Conservation (phyloP, 345 rosid genomes). For the Excoecaria cochinchinensis region DNA sequence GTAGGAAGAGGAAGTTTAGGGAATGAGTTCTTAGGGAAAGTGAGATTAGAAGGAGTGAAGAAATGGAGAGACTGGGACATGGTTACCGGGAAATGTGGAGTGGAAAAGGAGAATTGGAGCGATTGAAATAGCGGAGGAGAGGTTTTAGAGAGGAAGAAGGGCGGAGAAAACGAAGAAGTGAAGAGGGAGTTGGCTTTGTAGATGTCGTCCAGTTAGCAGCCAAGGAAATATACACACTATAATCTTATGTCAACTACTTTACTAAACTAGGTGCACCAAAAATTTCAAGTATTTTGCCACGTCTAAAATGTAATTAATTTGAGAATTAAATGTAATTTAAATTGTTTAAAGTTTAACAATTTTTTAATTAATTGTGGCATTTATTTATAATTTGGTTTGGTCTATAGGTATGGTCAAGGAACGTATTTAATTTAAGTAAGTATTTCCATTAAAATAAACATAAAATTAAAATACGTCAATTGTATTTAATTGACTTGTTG, state of each 20-base stretch:
- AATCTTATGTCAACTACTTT: neutral
- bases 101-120: constrained; percentile 5
- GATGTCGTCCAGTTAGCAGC: constrained; percentile 30
- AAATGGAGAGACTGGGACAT: constrained; percentile 76
- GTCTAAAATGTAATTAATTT: no score
- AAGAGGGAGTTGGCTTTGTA: constrained; percentile 21
- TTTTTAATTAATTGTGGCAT: no score
- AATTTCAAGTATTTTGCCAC: no score
- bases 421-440: no score
- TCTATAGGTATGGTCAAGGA: no score
- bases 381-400: no score
- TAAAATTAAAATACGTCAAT: neutral
- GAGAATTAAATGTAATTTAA: no score
- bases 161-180: constrained; percentile 45
- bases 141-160: neutral
- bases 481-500: neutral
- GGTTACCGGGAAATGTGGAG: constrained; percentile 12
- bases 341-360: no score
- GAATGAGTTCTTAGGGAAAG: constrained; percentile 35
- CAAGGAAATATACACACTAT: neutral
- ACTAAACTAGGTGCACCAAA: no score
- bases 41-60: constrained; percentile 39
- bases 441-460: no score
- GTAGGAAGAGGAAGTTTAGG: constrained; percentile 35
- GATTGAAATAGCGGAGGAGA: neutral